Base-by-base conservation (phyloP, 2,329 filamentous ascomycete genomes). In the Ambrosiella cleistominuta region DNA sequence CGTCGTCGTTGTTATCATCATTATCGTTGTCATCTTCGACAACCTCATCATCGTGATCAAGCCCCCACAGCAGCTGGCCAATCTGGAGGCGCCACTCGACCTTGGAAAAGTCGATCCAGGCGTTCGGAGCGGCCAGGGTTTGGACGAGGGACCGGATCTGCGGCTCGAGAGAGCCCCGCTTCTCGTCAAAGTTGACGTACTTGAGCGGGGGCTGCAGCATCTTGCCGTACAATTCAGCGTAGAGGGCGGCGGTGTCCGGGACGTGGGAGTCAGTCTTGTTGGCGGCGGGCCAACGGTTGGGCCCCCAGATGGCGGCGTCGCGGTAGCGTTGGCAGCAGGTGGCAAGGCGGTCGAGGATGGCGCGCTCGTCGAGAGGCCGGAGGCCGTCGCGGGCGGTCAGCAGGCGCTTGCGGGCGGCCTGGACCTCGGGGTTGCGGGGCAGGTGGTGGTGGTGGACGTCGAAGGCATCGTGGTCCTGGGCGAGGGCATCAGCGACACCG, bases 31-130 rank as follows among this genome's bases (percentile, higher is more conserved):
- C 71, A 19, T 74, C 73, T 60, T 80, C 78, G 49, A 27, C 27
- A 27, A 74, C 73, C n/a, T 75, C 63, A 62, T 79, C 77, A 47
- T 77, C 75, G 35, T 73, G 66, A 5, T 72, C 69, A 13, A 72
- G 70, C 13, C 77, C 81, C 83, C 84, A 88, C 1, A 88, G 69
- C 47, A 88, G 75, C 68, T 87, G 84, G 6, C 85, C 85, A 1
- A 88, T 72, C 11, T 83, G 75, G 60, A 88, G 83, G 42, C 85
- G 77, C 83, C 83, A 88, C 66, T 88, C 84, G 6, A 88, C 81
- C 38, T 82, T 75, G 17, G 82, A 84, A 63, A 88, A 85, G 67
- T 88, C 83, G 56, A 85, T 76, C 85, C 85, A 88, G 51, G 86
- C 77, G 58, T 83, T 82, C 57, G 81, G 75, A 7, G 79, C 71